A percentile compares a stretch with the other conserved stretches of the same genome.
These are phyloP conservation scores for Lactarius pseudohatsudake DNA, from an alignment of 768 basidiomycete species.

Conservation along the genomic window DNA sequence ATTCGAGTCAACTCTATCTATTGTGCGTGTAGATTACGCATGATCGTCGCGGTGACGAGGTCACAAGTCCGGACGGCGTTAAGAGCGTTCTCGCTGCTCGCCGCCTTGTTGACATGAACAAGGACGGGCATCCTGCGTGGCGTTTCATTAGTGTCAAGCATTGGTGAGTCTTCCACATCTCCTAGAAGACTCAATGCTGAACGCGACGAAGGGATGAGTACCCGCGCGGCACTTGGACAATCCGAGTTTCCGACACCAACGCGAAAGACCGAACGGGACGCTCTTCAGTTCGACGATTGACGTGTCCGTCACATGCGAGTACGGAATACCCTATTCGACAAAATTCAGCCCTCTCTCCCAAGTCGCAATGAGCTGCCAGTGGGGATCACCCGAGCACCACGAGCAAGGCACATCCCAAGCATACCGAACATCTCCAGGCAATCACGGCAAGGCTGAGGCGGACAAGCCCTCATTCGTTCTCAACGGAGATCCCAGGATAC, in stretches of 20 bases:
- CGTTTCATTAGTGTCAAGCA: conserved; percentile 97
- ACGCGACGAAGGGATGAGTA: conserved; percentile 75
- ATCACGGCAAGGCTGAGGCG: conserved; percentile 75
- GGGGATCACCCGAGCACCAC: conserved; percentile 40
- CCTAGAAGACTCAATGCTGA: conserved; percentile 26
- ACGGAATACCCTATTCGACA: conserved; percentile 58
- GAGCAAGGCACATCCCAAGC: conserved; percentile 73
- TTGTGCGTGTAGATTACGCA: conserved; percentile 87
- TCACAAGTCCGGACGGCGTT: conserved; percentile 82
- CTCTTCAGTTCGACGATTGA: conserved; percentile 91
- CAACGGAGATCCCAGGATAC: conserved; percentile 34
- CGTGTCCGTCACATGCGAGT: conserved; percentile 59
- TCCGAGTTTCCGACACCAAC: conserved; percentile 79
- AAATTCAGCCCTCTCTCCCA: conserved; percentile 46
- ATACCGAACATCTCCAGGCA: conserved; percentile 82
- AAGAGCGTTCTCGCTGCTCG: conserved; percentile 78
- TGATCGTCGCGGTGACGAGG: conserved; percentile 77
- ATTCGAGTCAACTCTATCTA: too few species aligned
- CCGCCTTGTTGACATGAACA: conserved; percentile 62
- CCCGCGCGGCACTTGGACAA: conserved; percentile 87
- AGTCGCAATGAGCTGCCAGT: conserved; percentile 29
- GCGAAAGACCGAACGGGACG: conserved; percentile 59
- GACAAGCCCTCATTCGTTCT: conserved; percentile 63
- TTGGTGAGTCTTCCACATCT: conserved; percentile 58
- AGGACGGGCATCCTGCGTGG: conserved; percentile 87